A percentile compares a stretch with the other conserved stretches of the same genome.
Evolutionary conservation across 352 stramenopile genomes (phyloP).

Genomic region (Phytophthora capsici): DNA sequence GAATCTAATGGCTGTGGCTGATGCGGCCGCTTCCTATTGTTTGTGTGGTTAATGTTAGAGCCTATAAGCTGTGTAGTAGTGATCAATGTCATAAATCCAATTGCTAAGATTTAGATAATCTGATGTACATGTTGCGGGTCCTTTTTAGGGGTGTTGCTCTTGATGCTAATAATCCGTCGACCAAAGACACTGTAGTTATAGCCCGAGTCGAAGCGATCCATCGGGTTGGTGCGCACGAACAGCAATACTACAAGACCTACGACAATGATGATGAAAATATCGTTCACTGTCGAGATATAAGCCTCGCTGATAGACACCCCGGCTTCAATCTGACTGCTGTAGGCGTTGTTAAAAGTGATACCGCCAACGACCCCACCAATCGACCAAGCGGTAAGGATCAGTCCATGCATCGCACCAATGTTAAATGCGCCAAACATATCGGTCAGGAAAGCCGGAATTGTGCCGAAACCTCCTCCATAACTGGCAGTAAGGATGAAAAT

Average conservation of each 20-base stretch:
- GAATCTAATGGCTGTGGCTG: too few relatives aligned
- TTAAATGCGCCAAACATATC: conserved; percentile 89
- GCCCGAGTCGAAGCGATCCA: conserved; percentile 68
- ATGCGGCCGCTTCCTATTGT: too few relatives aligned
- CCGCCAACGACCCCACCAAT: conserved; percentile 77
- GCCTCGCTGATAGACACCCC: conserved; percentile 51
- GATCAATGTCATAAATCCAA: too few relatives aligned
- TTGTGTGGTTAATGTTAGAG: too few relatives aligned
- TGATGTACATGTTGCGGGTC: conserved; percentile 37
- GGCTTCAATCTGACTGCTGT: conserved; percentile 40
- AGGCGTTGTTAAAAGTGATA: conserved; percentile 72
- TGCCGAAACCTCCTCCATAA: conserved; percentile 81
- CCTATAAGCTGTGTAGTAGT: too few relatives aligned
- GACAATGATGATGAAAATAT: conserved; percentile 66
- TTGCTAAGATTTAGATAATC: conserved; percentile 20
- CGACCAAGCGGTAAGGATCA: conserved; percentile 86
- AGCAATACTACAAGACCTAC: conserved; percentile 56
- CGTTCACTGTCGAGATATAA: conserved; percentile 75
- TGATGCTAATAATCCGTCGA: conserved; percentile 62
- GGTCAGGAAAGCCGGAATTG: conserved; percentile 78
- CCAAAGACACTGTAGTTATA: conserved; percentile 77
- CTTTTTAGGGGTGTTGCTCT: conserved; percentile 42
- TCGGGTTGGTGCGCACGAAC: conserved; percentile 70
- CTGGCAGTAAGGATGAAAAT: conserved; percentile 75
- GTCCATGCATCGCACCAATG: conserved; percentile 83